Conservation (phyloP, 331 rosid genomes). For the Cucumis variabilis region DNA sequence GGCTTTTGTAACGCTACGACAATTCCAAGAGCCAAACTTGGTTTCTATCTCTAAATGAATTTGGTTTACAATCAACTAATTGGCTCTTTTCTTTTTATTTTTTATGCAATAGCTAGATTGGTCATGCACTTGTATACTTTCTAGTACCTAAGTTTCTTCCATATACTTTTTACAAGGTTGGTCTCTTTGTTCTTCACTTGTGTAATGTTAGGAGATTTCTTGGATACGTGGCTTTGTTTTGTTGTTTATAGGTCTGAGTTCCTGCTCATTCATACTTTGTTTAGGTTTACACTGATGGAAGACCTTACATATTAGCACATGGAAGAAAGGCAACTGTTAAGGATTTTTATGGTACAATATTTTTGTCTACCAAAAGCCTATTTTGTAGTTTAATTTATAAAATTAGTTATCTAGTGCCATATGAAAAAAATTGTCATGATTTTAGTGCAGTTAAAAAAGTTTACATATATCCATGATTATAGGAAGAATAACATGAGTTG, state of each 20-base stretch:
- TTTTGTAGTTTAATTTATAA: background rate
- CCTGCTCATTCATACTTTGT: background rate
- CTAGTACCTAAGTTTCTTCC: slow-evolving; percentile 81
- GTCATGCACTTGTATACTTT: slow-evolving; percentile 79
- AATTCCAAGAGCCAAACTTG: slow-evolving; percentile 87
- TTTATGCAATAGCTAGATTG: slow-evolving; percentile 96
- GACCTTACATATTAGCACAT: background rate
- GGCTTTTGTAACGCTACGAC: slow-evolving; percentile 81
- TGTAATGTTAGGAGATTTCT: background rate
- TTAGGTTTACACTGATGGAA: slow-evolving; percentile 88
- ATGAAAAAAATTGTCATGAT: background rate
- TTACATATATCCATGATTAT: slow-evolving; percentile 6
- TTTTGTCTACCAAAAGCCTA: background rate
- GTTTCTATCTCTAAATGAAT: slow-evolving; percentile 81
- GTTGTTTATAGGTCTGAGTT: background rate
- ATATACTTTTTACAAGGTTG: slow-evolving; percentile 83
- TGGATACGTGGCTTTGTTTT: slow-evolving; percentile 23
- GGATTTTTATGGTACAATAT: no score
- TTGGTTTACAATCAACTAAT: slow-evolving; percentile 83
- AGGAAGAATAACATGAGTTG: background rate
- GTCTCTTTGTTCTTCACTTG: slow-evolving; percentile 15
- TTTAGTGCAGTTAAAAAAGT: background rate
- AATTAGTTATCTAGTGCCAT: background rate
- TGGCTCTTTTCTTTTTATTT: slow-evolving; percentile 79
- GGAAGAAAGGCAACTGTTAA: no score